Conservation (phyloP, 352 stramenopile genomes). For the Pythium diclinum region DNA sequence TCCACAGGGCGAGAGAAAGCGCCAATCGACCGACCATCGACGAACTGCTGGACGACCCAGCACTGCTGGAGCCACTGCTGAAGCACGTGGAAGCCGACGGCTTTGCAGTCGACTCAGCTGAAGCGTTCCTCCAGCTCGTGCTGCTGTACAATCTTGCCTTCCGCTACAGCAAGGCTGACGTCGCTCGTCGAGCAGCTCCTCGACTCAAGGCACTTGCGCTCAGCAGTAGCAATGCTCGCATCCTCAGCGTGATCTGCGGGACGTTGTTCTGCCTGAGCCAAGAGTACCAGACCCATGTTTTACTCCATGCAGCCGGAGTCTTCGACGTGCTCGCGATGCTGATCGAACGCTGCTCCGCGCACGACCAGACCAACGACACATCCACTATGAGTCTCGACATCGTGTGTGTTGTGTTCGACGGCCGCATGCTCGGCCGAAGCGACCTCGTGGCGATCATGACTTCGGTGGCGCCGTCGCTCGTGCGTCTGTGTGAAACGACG, state of each 20-base stretch:
- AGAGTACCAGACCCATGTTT: slow-evolving; percentile 52
- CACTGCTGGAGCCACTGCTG: slow-evolving; percentile 45
- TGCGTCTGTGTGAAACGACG: slow-evolving; percentile 36
- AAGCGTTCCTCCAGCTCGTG: slow-evolving; percentile 62
- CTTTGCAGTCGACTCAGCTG: slow-evolving; percentile 38
- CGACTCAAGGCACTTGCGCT: slow-evolving; percentile 37
- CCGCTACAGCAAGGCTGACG: slow-evolving; percentile 51
- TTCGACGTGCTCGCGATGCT: slow-evolving; percentile 41
- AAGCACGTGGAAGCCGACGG: slow-evolving; percentile 38
- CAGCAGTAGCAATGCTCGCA: slow-evolving; percentile 10
- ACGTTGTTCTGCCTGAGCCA: slow-evolving; percentile 68
- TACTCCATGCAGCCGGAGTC: slow-evolving; percentile 34
- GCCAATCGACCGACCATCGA: slow-evolving; percentile 24
- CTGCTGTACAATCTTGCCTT: slow-evolving; percentile 79
- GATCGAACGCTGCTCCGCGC: slow-evolving; percentile 28
- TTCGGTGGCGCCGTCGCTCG: slow-evolving; percentile 43
- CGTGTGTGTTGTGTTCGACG: slow-evolving; percentile 65
- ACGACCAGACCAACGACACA: slow-evolving; percentile 25
- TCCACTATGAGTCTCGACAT: slow-evolving; percentile 60
- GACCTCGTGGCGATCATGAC: slow-evolving; percentile 42
- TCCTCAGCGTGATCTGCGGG: slow-evolving; percentile 41
- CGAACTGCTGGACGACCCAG: slow-evolving; percentile 46
- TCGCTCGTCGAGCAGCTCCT: slow-evolving; percentile 34
- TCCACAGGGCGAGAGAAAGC: neutral
- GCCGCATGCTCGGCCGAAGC: slow-evolving; percentile 34